These are phyloP conservation scores for Leccinum fuscescens DNA, from an alignment of 1,284 basidiomycete species.

Conservation along the genomic window DNA sequence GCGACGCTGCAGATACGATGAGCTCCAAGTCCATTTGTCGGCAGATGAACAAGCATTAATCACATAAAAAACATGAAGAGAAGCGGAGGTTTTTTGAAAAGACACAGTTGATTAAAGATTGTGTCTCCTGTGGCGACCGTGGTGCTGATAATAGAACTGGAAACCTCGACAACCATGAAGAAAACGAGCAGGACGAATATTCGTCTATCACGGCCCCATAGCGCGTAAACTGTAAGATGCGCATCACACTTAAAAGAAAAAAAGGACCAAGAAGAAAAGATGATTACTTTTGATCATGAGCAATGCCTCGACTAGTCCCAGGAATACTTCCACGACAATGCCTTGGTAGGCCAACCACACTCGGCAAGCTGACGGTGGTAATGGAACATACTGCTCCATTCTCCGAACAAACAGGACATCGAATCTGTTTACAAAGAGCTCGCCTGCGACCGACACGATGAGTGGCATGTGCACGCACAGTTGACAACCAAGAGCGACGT, in stretches of 20 bases:
- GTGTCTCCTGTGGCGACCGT: neutral
- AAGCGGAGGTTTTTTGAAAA: constrained; percentile 7
- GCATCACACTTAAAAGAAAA: neutral
- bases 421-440: neutral
- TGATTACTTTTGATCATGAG: constrained; percentile 13
- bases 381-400: constrained; percentile 8
- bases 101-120: constrained; percentile 8
- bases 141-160: constrained; percentile 2
- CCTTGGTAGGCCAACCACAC: constrained; percentile 18
- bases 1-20: constrained; percentile 1
- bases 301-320: constrained; percentile 13
- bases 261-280: neutral
- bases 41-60: neutral
- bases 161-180: constrained; percentile 8
- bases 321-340: constrained; percentile 1
- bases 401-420: constrained; percentile 8
- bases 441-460: neutral
- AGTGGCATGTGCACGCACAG: constrained; percentile 4
- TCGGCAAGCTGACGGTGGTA: constrained; percentile 5
- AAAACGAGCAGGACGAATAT: constrained; percentile 8
- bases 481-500: constrained; percentile 10
- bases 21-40: neutral
- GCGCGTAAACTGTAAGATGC: constrained; percentile 5
- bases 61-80: constrained; percentile 11
- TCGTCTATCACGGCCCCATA: constrained; percentile 11